Conservation (phyloP, 176 grass and related monocot species). For the barley (Hordeum vulgare) region DNA sequence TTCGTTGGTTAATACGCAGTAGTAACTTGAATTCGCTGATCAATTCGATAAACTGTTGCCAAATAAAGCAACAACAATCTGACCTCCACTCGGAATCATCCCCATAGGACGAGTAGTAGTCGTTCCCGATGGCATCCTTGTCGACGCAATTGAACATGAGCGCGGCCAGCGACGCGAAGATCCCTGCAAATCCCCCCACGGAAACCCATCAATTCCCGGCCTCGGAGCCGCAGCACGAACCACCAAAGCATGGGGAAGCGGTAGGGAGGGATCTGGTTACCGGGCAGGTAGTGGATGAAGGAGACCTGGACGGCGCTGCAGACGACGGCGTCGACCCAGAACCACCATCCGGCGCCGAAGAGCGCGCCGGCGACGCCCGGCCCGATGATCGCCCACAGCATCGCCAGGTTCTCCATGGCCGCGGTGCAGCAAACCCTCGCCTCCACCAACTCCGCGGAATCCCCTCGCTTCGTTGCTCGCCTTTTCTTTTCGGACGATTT, state of each 20-base stretch:
- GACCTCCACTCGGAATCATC: conserved; percentile 84
- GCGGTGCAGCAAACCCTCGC: neutral
- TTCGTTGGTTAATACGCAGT: neutral
- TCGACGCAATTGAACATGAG: conserved; percentile 95
- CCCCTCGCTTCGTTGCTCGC: neutral
- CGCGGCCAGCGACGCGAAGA: conserved; percentile 59
- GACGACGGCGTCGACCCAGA: conserved; percentile 97
- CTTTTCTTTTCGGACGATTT: neutral
- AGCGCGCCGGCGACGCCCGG: conserved; percentile 80
- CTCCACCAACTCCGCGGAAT: conserved; percentile 24
- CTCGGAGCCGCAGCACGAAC: neutral
- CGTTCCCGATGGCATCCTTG: conserved; percentile 69
- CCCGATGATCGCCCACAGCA: conserved; percentile 82
- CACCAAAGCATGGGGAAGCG: neutral
- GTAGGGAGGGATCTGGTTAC: conserved; percentile 28
- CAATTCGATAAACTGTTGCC: neutral
- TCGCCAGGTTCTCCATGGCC: conserved; percentile 59
- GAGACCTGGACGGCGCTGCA: conserved; percentile 78
- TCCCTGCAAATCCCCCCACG: conserved; percentile 21
- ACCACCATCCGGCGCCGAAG: conserved; percentile 95
- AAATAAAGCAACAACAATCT: neutral
- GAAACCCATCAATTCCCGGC: neutral
- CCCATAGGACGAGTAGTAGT: conserved; percentile 76
- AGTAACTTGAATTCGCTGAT: neutral
- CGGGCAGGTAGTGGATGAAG: conserved; percentile 94